These are phyloP conservation scores for Kokia cookei DNA, from an alignment of 441 rosid genomes.

Conservation along the genomic window DNA sequence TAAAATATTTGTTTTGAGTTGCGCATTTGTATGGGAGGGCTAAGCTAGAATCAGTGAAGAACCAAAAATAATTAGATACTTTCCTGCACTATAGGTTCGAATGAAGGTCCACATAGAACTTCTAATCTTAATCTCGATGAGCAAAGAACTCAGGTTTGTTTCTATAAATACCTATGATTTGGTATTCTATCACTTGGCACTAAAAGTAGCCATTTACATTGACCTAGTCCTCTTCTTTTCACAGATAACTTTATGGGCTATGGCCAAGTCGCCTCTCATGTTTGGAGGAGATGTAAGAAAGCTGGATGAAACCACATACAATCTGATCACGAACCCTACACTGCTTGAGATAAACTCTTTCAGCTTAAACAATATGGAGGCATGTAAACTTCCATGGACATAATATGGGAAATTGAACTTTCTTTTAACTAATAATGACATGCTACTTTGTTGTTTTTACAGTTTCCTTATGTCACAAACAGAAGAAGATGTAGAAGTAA, in stretches of 20 bases:
- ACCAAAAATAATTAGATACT: constrained; percentile 6
- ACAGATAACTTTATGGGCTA: constrained; percentile 94
- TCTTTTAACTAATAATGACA: background rate
- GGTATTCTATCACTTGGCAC: background rate
- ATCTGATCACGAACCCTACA: constrained; percentile 67
- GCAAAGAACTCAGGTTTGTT: constrained; percentile 72
- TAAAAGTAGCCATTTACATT: background rate
- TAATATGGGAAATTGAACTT: background rate
- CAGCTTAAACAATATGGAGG: constrained; percentile 82
- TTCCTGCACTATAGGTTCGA: constrained; percentile 45
- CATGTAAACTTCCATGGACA: constrained; percentile 17
- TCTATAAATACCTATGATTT: background rate
- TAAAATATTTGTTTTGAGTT: background rate
- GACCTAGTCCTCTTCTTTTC: constrained; percentile 3
- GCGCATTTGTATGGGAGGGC: background rate
- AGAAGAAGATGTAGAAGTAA: constrained; percentile 11
- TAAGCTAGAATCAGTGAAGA: constrained; percentile 1
- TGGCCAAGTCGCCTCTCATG: constrained; percentile 92
- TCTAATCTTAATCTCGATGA: constrained; percentile 57
- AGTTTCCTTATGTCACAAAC: constrained; percentile 59
- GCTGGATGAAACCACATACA: constrained; percentile 55
- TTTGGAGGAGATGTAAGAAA: constrained; percentile 92
- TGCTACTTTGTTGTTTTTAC: constrained; percentile 13
- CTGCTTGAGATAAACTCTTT: constrained; percentile 63
- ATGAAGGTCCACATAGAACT: constrained; percentile 73